phyloP scores from a whole-genome alignment of 768 basidiomycete species.

The Tulasnella calospora region DNA sequence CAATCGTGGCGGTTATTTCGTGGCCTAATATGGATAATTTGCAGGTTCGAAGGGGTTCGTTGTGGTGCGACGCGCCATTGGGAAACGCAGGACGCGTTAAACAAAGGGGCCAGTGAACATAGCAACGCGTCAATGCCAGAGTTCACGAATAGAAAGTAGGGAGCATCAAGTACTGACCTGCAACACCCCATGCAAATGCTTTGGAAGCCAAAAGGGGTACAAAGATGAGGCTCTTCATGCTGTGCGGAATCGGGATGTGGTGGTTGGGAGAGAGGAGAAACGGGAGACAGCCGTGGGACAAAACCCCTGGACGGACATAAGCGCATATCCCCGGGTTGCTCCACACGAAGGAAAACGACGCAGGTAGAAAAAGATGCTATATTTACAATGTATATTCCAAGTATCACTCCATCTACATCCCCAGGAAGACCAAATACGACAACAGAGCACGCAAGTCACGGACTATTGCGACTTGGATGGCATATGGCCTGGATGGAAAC shows the following conservation, averaged over 20 bases:
- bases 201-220: conserved; percentile 1
- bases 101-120: conserved; percentile 1
- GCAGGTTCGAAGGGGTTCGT: neutral
- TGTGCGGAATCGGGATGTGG: neutral
- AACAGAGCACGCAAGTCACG: neutral
- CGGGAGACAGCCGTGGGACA: neutral
- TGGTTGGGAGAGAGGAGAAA: conserved; percentile 13
- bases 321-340: neutral
- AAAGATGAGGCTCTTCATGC: conserved; percentile 9
- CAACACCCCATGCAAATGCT: conserved; percentile 15
- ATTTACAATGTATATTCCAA: conserved; percentile 8
- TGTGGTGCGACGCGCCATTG: neutral
- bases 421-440: neutral
- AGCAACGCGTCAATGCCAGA: neutral
- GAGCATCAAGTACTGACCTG: neutral
- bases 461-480: conserved; percentile 11
- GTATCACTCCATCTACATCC: conserved; percentile 8
- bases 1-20: conserved; percentile 89
- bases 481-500: conserved; percentile 13
- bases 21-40: conserved; percentile 51
- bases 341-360: neutral
- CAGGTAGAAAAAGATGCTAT: neutral
- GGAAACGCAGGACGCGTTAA: neutral
- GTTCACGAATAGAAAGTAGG: neutral
- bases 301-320: conserved; percentile 3